Evolutionary conservation across 495 filamentous ascomycete species (phyloP), one percentile per base, ranked within the genome.

Genomic region (Sordaria brevicollis): DNA sequence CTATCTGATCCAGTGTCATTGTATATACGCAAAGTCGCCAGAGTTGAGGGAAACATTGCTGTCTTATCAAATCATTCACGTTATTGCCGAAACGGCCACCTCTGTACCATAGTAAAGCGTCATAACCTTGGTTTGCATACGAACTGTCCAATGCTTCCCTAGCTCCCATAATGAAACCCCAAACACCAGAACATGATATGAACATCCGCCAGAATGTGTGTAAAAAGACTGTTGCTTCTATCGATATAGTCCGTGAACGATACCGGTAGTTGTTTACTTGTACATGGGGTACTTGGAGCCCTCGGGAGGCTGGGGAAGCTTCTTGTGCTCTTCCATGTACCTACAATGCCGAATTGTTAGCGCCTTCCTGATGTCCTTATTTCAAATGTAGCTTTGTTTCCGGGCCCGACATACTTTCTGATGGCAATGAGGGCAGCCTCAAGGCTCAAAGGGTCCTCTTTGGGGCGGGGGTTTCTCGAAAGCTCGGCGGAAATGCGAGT

Each of bases 281-380:
- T 79, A 79, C 3, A 78, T 76, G 19, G 74, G 68, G 77, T 90
- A 97, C 69, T 87, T 93, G 65, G 90, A 88, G 57, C 94, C 94
- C 81, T 99, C 95, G 3, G 92, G 85, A 67, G 96, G 95, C 78
- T 99, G 95, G 15, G 93, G 90, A 13, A 98, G 87, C 82, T 98
- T 98, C 86, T 97, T 97, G 81, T 97, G 87, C 74, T 90, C 87
- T n/a, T 94, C 94, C 95, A 99, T 99, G 74, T 91, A 96, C 79
- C 94, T 97, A 73, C 2, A 67, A 43, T 11, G 38, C 31, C 49
- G 7, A 13, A 9, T 38, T 15, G 75, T 81, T 65, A 81, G 78
- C 67, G 65, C 36, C 15, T 10, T 25, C 39, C 29, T 15, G 19
- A 2, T 17, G 5, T 6, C 35, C 3, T 33, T 15, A 41, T 10